Conservation (phyloP, 129 eudicot genomes). For the Chrysanthemum makinoi region DNA sequence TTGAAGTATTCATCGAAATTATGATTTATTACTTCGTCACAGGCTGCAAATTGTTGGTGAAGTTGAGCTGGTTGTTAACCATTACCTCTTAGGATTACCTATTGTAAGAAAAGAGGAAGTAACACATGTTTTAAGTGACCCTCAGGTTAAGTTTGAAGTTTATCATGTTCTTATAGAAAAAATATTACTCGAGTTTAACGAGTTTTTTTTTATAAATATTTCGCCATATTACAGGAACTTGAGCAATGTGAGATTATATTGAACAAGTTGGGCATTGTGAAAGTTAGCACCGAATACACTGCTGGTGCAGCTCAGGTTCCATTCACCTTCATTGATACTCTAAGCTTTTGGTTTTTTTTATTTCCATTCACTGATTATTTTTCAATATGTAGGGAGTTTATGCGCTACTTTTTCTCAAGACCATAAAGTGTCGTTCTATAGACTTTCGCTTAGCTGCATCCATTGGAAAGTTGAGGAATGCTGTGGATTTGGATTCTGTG, state of each 20-base stretch:
- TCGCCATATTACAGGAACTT: not conserved
- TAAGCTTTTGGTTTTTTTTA: not conserved
- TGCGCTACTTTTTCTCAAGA: slow-evolving; percentile 76
- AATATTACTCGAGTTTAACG: too few species aligned
- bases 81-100: slow-evolving; percentile 5
- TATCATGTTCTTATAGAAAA: not conserved
- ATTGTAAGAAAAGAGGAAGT: not conserved
- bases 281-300: not conserved
- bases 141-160: not conserved
- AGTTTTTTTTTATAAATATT: too few species aligned
- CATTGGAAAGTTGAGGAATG: slow-evolving; percentile 83
- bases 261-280: not conserved
- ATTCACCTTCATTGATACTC: not conserved
- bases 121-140: not conserved
- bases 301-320: slow-evolving; percentile 9
- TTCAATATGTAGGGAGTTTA: slow-evolving; percentile 69
- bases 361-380: slow-evolving; percentile 10
- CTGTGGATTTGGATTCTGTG: slow-evolving; percentile 72
- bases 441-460: slow-evolving; percentile 82
- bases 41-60: slow-evolving; percentile 12
- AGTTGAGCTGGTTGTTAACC: not conserved
- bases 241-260: slow-evolving; percentile 1
- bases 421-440: slow-evolving; percentile 76
- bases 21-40: not conserved
- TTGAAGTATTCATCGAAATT: not conserved